These are phyloP conservation scores for Colletotrichum phormii DNA, from an alignment of 2,329 filamentous ascomycete genomes.

Conservation along the genomic window DNA sequence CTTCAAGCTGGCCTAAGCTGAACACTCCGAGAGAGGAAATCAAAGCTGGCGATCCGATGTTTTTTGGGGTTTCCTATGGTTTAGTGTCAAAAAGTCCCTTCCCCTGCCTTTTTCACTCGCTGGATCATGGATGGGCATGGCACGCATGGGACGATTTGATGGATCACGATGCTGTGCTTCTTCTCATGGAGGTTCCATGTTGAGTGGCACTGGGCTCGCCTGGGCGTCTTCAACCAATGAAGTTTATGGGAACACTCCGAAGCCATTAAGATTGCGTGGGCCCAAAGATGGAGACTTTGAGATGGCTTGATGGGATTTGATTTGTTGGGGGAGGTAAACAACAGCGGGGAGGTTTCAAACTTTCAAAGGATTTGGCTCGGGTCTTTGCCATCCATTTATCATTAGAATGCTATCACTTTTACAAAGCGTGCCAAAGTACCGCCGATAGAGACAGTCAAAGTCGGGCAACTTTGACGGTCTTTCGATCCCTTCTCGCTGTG, in stretches of 20 bases:
- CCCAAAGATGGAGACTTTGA: neutral
- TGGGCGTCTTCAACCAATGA: constrained; percentile 1
- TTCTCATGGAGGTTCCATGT: constrained; percentile 1
- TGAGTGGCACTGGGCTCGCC: neutral
- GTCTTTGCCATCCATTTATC: neutral
- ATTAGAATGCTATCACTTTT: neutral
- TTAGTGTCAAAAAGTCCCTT: neutral
- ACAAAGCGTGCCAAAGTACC: neutral
- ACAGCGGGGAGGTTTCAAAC: neutral
- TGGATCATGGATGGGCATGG: neutral
- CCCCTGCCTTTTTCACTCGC: neutral
- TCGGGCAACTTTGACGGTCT: neutral
- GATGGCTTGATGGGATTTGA: neutral
- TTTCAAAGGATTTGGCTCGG: constrained; percentile 1
- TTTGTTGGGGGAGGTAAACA: neutral
- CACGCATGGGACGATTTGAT: neutral
- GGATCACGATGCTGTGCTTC: neutral
- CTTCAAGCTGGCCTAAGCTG: neutral
- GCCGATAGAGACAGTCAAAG: neutral
- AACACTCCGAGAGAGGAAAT: neutral
- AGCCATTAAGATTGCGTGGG: constrained; percentile 3
- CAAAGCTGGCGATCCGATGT: neutral
- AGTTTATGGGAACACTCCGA: neutral
- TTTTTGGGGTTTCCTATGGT: neutral
- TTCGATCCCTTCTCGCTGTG: neutral